Evolutionary conservation across 768 basidiomycete genomes (phyloP).

Genomic region (Kondoa subrosea): DNA sequence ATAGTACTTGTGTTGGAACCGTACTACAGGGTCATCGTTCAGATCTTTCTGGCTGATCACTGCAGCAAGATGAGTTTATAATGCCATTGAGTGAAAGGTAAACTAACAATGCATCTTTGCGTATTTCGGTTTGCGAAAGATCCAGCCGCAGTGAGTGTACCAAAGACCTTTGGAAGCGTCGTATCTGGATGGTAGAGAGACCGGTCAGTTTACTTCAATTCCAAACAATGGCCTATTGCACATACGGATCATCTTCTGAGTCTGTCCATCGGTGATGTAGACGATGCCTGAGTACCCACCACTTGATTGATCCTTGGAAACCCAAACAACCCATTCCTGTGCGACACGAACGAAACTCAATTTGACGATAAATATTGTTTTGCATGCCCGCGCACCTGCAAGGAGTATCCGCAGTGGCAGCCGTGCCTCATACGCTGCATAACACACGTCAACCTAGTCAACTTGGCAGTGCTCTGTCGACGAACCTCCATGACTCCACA

Average conservation of each 20-base stretch:
- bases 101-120: slow-evolving; percentile 37
- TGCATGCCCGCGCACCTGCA: not conserved
- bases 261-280: slow-evolving; percentile 62
- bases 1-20: slow-evolving; percentile 54
- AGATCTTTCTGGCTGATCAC: not conserved
- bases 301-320: slow-evolving; percentile 66
- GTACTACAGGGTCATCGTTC: slow-evolving; percentile 39
- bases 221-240: slow-evolving; percentile 44
- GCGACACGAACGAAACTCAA: no score
- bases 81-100: not conserved
- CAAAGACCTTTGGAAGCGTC: slow-evolving; percentile 55
- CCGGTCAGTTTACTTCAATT: not conserved
- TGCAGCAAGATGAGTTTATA: not conserved
- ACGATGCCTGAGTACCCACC: slow-evolving; percentile 48
- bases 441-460: slow-evolving; percentile 42
- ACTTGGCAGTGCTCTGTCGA: slow-evolving; percentile 48
- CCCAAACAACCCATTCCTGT: slow-evolving; percentile 54
- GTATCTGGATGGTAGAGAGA: slow-evolving; percentile 39
- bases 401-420: not conserved
- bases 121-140: slow-evolving; percentile 59
- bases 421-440: slow-evolving; percentile 24
- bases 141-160: slow-evolving; percentile 72
- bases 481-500: slow-evolving; percentile 31
- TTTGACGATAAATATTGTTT: no score
- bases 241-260: slow-evolving; percentile 39